A percentile compares a stretch with the other conserved stretches of the same genome.
These are phyloP conservation scores for Penicillium parvum DNA, from an alignment of 495 filamentous ascomycete species.

Conservation along the genomic window DNA sequence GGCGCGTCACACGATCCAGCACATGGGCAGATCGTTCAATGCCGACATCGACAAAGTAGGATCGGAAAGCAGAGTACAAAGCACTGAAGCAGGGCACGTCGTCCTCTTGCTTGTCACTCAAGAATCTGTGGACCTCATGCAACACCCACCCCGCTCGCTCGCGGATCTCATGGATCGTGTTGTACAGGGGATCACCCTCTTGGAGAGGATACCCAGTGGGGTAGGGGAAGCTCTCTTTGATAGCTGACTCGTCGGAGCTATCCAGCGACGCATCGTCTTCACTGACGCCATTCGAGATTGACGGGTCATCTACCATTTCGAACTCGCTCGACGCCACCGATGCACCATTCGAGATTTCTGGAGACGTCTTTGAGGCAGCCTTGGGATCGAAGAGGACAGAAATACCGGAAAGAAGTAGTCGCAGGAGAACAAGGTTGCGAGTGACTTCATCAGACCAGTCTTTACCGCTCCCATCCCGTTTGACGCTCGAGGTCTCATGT, in stretches of 20 bases:
- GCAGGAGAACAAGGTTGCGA: constrained; percentile 77
- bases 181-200: constrained; percentile 58
- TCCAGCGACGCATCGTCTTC: constrained; percentile 58
- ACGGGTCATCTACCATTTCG: constrained; percentile 36
- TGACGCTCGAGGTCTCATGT: constrained; percentile 75
- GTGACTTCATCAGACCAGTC: constrained; percentile 98
- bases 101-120: constrained; percentile 82
- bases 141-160: constrained; percentile 74
- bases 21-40: constrained; percentile 94
- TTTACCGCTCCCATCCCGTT: constrained; percentile 90
- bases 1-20: constrained; percentile 75
- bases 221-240: constrained; percentile 77
- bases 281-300: constrained; percentile 35
- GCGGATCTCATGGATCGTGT: constrained; percentile 72
- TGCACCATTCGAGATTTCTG: constrained; percentile 15
- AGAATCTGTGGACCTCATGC: constrained; percentile 78
- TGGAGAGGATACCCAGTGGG: constrained; percentile 79
- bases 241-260: constrained; percentile 76
- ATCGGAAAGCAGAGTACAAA: constrained; percentile 84
- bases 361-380: constrained; percentile 49
- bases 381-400: constrained; percentile 83
- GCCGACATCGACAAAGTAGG: constrained; percentile 97
- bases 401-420: constrained; percentile 81
- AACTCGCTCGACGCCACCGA: constrained; percentile 31
- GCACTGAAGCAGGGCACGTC: constrained; percentile 93